Conservation (phyloP, 169 alveolate species). For the Eimeria praecox region DNA sequence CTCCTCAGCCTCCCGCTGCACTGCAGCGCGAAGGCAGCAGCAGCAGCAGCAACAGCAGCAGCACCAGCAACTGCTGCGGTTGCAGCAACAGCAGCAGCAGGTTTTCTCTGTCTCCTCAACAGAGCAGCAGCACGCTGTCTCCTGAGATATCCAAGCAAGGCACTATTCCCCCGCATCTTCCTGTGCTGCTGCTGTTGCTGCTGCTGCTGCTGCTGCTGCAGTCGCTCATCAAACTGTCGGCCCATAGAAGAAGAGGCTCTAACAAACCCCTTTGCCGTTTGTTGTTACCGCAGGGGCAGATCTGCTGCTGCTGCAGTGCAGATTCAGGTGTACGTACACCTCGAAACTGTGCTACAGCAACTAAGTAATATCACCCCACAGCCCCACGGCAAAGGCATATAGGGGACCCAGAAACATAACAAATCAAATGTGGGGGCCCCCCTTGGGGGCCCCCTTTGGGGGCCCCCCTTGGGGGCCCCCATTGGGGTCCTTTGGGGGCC, state of each 20-base stretch:
- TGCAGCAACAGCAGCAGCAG: neutral
- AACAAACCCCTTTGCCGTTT: too few relatives aligned
- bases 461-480: too few relatives aligned
- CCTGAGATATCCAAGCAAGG: neutral
- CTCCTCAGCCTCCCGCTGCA: neutral
- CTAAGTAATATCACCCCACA: neutral
- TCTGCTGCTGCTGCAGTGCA: neutral
- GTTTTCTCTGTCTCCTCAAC: neutral
- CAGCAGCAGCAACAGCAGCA: neutral
- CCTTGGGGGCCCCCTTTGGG: too few relatives aligned
- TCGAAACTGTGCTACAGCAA: neutral
- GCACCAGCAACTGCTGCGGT: neutral
- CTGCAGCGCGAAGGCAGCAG: neutral
- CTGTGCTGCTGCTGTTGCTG: neutral
- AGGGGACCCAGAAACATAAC: neutral
- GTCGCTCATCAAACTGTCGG: neutral
- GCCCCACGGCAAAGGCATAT: neutral
- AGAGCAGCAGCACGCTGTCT: too few relatives aligned
- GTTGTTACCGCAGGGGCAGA: neutral
- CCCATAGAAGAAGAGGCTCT: neutral
- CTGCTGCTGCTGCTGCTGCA: neutral
- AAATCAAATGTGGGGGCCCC: neutral
- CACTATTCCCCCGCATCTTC: neutral
- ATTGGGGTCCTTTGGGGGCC: neutral
- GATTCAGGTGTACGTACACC: neutral